Conservation (phyloP, 225 moss, liverwort and hornwort species). For the Ulota crispa region DNA sequence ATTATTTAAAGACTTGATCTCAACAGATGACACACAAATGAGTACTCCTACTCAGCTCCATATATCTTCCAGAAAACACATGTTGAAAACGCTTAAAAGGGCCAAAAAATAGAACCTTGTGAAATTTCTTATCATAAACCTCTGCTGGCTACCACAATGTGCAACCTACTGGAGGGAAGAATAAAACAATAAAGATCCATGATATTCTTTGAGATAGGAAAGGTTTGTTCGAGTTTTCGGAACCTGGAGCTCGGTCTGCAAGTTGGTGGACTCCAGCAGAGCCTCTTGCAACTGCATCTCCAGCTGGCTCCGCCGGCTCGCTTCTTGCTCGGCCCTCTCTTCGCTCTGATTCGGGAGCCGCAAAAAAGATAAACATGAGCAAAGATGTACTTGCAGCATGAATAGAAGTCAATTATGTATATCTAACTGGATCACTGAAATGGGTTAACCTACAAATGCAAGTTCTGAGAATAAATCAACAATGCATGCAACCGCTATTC, state of each 20-base stretch:
- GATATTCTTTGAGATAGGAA: background rate
- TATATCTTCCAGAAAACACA: background rate
- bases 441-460: background rate
- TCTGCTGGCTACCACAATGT: background rate
- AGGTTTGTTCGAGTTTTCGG: background rate
- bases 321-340: slow-evolving; percentile 55
- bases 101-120: background rate
- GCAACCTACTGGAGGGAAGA: background rate
- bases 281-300: slow-evolving; percentile 63
- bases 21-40: background rate
- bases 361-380: slow-evolving; percentile 5
- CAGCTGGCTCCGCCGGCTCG: slow-evolving; percentile 37
- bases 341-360: slow-evolving; percentile 45
- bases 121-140: background rate
- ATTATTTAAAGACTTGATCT: background rate
- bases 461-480: background rate
- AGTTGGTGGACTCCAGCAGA: slow-evolving; percentile 59
- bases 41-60: background rate
- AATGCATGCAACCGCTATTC: slow-evolving; percentile 6
- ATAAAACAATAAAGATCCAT: background rate
- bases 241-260: slow-evolving; percentile 78
- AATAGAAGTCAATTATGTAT: background rate
- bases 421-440: background rate
- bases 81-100: background rate
- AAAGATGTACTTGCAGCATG: background rate